These are phyloP conservation scores for Saksenaea vasiformis DNA, from an alignment of 371 early-diverging fungal genomes.

Conservation along the genomic window DNA sequence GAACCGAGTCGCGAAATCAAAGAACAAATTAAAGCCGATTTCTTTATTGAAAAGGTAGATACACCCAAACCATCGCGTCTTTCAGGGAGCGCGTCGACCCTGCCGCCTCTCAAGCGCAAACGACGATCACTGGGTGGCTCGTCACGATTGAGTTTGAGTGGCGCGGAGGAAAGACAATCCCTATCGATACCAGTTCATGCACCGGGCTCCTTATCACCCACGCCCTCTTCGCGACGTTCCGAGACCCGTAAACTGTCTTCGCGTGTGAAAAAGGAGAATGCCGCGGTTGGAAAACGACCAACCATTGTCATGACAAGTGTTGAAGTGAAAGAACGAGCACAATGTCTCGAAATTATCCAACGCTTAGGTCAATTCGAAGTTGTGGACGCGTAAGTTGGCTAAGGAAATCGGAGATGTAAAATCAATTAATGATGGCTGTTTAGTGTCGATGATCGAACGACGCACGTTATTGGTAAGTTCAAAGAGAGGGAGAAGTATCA, in stretches of 20 bases:
- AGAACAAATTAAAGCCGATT: constrained; percentile 41
- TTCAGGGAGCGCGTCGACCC: neutral
- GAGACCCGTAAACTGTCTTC: neutral
- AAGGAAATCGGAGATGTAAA: neutral
- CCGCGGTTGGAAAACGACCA: neutral
- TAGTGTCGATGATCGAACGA: constrained; percentile 23
- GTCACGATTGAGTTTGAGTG: neutral
- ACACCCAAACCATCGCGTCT: constrained; percentile 11
- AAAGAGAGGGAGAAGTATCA: neutral
- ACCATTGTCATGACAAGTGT: constrained; percentile 32
- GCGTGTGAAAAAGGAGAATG: neutral
- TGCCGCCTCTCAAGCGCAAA: constrained; percentile 11
- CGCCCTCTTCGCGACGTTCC: neutral
- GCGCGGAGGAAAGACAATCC: neutral
- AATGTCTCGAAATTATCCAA: constrained; percentile 16
- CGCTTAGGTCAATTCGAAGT: constrained; percentile 21
- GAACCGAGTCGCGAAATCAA: constrained; percentile 24
- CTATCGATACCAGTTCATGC: neutral
- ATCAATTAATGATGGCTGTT: neutral
- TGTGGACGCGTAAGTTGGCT: constrained; percentile 22
- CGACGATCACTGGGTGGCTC: constrained; percentile 15
- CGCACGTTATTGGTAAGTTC: constrained; percentile 18
- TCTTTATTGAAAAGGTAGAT: constrained; percentile 30
- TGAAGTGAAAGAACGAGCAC: constrained; percentile 11
- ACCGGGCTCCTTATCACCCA: neutral